Base-by-base conservation (phyloP, 768 basidiomycete species). In the Tylopilus felleus region DNA sequence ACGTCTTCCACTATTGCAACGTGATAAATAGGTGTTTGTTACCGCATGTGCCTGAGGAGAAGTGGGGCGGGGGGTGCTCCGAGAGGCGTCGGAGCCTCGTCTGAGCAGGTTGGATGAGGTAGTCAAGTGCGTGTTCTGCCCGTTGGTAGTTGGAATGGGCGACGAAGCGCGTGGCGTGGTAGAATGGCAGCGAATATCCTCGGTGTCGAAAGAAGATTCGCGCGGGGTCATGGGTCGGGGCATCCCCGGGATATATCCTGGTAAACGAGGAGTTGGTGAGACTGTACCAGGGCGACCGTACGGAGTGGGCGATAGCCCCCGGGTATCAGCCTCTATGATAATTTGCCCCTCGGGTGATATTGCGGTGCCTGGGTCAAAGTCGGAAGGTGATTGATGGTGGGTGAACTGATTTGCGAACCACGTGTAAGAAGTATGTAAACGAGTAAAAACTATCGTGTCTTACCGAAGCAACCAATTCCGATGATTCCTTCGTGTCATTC, bases 181-280 rank as follows among this genome's bases (percentile, higher is more conserved):
- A 33, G 80, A 78, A 44, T 85, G 84, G 1, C 86, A 88, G 53
- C 82, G 85, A 61, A 82, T 80, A 55, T 90, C 88, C 51, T 92
- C 90, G 27, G 77, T 65, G 45, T 91, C 91, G 52, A 76, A 74
- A 29, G 80, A 73, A 7, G 73, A 62, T 58, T 90, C 87, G 52
- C 83, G 85, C n/a, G 91, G 91, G 7, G 91, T 93, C 87, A 93
- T 91, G 17, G 91, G 91, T 39, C 91, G 77, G 21, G 88, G 88
- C 91, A 93, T 93, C 12, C 91, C 91, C 22, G 91, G 91, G 52
- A 91, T 84, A 70, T 93, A 93, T 14, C 91, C 91, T 51, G 91
- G 90, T 21, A 90, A 65, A 38, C 81, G 77, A 40, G 80, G 77
- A 0, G 72, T 71, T 29, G 80, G 79, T 28, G 80, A 80, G n/a